Conservation (phyloP, 2,329 filamentous ascomycete species). For the Epichloe aotearoae region DNA sequence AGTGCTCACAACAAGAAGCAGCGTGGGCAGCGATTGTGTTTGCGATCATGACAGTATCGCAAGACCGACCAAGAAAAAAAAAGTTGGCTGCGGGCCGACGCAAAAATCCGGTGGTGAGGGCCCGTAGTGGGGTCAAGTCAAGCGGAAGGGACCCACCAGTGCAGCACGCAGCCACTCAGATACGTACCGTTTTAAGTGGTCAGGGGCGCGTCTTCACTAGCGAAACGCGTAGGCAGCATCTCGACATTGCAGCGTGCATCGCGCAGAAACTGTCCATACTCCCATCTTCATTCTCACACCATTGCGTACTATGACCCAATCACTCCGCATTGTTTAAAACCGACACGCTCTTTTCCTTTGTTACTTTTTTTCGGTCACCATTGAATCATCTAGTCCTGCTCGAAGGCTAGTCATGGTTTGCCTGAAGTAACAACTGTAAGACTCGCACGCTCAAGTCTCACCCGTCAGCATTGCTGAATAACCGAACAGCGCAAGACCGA, state of each 20-base stretch:
- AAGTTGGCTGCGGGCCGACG: conserved; percentile 17
- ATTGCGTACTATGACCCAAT: background rate
- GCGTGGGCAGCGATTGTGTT: background rate
- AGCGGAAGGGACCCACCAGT: background rate
- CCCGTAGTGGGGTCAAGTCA: conserved; percentile 9
- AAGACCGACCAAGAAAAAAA: conserved; percentile 18
- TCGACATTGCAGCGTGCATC: background rate
- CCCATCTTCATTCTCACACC: background rate
- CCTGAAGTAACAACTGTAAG: background rate
- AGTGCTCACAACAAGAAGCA: background rate
- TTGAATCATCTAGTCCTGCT: background rate
- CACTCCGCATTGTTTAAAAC: background rate
- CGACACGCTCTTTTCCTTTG: too few species aligned
- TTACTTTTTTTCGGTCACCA: background rate
- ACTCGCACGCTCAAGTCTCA: background rate
- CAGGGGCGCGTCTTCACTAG: conserved; percentile 4
- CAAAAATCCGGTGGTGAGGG: conserved; percentile 24
- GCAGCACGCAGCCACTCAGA: background rate
- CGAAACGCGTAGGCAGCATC: conserved; percentile 2
- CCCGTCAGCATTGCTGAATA: background rate
- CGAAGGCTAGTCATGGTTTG: background rate
- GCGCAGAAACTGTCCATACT: background rate
- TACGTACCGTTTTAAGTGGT: conserved; percentile 9
- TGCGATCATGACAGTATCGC: background rate
- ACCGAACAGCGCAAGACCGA: background rate